A percentile compares a stretch with the other conserved stretches of the same genome.
phyloP scores from a whole-genome alignment of 768 basidiomycete genomes.

The Tulasnella sp. region DNA sequence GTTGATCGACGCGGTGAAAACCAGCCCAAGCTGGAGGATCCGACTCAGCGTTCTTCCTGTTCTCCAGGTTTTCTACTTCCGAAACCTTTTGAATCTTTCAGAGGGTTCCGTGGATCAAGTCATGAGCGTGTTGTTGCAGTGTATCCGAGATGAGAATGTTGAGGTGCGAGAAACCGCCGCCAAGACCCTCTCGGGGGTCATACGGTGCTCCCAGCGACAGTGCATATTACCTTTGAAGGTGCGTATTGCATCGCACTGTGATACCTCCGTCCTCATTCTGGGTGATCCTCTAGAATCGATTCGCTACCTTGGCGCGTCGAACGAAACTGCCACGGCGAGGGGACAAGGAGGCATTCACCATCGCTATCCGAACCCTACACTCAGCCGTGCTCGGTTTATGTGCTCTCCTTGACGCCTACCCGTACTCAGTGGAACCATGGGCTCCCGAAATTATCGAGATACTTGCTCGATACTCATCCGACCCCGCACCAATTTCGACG shows the following conservation, averaged over 20 bases:
- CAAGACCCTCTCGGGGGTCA: conserved; percentile 70
- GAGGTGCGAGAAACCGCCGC: conserved; percentile 90
- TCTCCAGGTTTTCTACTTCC: conserved; percentile 81
- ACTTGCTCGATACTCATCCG: conserved; percentile 28
- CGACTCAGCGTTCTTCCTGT: conserved; percentile 79
- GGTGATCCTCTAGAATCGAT: conserved; percentile 50
- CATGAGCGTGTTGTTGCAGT: conserved; percentile 73
- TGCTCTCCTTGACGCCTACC: conserved; percentile 44
- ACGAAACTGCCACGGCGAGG: conserved; percentile 55
- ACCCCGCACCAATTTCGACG: conserved; percentile 53
- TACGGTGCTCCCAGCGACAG: conserved; percentile 81
- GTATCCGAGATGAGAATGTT: conserved; percentile 78
- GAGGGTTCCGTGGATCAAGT: conserved; percentile 52
- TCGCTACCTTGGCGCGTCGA: conserved; percentile 46
- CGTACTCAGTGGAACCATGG: conserved; percentile 40
- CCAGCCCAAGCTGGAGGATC: conserved; percentile 80
- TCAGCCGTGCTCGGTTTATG: conserved; percentile 43
- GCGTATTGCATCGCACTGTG: conserved; percentile 15
- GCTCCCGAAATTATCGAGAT: conserved; percentile 28
- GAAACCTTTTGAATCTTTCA: conserved; percentile 69
- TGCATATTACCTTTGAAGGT: conserved; percentile 78
- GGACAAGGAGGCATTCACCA: conserved; percentile 52
- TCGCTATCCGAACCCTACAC: conserved; percentile 60
- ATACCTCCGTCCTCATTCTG: conserved; percentile 16
- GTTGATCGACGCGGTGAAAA: conserved; percentile 61